These are phyloP conservation scores for Fusarium robinianum DNA, from an alignment of 2,329 filamentous ascomycete genomes.

Conservation along the genomic window DNA sequence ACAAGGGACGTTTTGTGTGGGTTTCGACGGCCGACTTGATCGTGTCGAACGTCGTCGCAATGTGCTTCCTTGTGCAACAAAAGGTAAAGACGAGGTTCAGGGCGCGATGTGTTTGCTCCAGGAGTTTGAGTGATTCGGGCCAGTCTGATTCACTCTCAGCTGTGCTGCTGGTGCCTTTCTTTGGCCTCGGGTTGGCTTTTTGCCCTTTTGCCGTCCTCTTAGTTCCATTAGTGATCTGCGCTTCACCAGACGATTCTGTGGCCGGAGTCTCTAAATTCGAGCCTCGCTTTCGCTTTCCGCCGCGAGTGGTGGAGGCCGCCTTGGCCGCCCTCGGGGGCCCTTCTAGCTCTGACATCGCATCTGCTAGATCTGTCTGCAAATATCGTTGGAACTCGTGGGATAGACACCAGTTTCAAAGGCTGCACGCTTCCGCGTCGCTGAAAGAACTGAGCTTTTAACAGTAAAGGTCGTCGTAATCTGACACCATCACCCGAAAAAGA, in stretches of 20 bases:
- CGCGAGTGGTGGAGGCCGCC: background rate
- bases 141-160: conserved; percentile 55
- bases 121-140: conserved; percentile 73
- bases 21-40: conserved; percentile 83
- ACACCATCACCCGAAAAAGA: too few relatives aligned
- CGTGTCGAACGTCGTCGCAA: conserved; percentile 89
- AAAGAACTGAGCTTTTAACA: too few relatives aligned
- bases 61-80: conserved; percentile 87
- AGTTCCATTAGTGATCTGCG: background rate
- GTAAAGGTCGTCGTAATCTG: conserved; percentile 23
- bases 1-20: conserved; percentile 73
- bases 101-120: conserved; percentile 79
- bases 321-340: background rate
- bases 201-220: conserved; percentile 9
- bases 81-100: conserved; percentile 95
- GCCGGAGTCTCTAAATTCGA: conserved; percentile 4
- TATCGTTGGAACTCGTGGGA: background rate
- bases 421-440: too few relatives aligned
- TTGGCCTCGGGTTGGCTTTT: conserved; percentile 16
- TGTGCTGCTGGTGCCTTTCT: conserved; percentile 26
- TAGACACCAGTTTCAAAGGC: background rate
- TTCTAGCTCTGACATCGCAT: conserved; percentile 9
- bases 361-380: too few relatives aligned
- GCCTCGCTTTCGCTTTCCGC: conserved; percentile 32
- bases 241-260: conserved; percentile 9